These are phyloP conservation scores for Solanum arcanum DNA, from an alignment of 257 asterid genomes.

Conservation along the genomic window DNA sequence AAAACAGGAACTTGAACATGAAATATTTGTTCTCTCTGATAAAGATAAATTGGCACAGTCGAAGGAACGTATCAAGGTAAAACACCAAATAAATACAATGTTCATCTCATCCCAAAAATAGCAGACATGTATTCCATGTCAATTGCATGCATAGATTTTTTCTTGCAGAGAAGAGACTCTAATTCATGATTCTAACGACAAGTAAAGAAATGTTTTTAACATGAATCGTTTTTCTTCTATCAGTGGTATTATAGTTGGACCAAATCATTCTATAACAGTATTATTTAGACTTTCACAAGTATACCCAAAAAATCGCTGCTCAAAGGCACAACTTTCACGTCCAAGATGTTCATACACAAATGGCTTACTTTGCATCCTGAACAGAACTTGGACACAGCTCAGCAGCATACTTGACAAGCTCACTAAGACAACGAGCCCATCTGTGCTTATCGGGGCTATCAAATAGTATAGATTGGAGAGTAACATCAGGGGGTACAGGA, in stretches of 20 bases:
- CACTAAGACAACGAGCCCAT: conserved; percentile 97
- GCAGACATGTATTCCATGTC: background rate
- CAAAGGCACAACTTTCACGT: background rate
- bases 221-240: background rate
- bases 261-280: background rate
- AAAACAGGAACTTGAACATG: background rate
- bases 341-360: background rate
- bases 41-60: background rate
- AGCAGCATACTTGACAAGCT: conserved; percentile 86
- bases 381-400: conserved; percentile 94
- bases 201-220: background rate
- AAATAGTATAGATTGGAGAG: conserved; percentile 87
- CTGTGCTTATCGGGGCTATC: conserved; percentile 97
- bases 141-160: background rate
- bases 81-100: background rate
- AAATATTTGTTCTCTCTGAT: background rate
- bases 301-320: background rate
- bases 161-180: background rate
- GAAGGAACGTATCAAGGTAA: background rate
- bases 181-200: background rate
- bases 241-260: background rate
- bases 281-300: background rate
- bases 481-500: conserved; percentile 86
- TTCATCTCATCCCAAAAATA: background rate
- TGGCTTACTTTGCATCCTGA: conserved; percentile 86